Conservation (phyloP, 208 protist genomes). For the Acanthamoeba triangularis region DNA sequence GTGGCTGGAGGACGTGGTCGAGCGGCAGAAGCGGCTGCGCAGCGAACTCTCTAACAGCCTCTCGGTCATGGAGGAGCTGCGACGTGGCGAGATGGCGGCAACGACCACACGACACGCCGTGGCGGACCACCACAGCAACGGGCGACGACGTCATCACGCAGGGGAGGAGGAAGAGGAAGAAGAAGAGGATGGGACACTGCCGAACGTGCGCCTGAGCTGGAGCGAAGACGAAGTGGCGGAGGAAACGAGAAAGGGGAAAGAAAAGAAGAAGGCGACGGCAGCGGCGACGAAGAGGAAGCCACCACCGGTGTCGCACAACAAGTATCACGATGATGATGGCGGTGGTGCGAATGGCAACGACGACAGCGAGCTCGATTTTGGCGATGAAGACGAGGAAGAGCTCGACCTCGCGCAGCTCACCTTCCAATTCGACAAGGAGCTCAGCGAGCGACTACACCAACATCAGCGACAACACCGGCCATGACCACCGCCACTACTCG, state of each 20-base stretch:
- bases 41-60: background rate
- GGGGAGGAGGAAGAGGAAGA: no score
- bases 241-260: background rate
- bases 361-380: constrained; percentile 35
- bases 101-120: background rate
- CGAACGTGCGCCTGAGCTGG: constrained; percentile 12
- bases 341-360: background rate
- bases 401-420: constrained; percentile 1
- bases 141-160: background rate
- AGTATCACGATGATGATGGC: no score
- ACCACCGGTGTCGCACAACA: no score
- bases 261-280: background rate
- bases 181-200: background rate
- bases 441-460: background rate
- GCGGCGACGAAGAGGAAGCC: background rate
- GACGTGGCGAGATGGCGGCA: background rate
- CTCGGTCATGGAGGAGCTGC: background rate
- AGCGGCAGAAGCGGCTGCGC: background rate
- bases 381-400: constrained; percentile 8
- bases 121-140: background rate
- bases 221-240: background rate
- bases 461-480: background rate
- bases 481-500: no score
- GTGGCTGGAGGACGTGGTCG: constrained; percentile 10
- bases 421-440: constrained; percentile 29